Evolutionary conservation across 805 yeast genomes (phyloP), one percentile per base, ranked within the genome.

Genomic region (Ogataea pignaliae): DNA sequence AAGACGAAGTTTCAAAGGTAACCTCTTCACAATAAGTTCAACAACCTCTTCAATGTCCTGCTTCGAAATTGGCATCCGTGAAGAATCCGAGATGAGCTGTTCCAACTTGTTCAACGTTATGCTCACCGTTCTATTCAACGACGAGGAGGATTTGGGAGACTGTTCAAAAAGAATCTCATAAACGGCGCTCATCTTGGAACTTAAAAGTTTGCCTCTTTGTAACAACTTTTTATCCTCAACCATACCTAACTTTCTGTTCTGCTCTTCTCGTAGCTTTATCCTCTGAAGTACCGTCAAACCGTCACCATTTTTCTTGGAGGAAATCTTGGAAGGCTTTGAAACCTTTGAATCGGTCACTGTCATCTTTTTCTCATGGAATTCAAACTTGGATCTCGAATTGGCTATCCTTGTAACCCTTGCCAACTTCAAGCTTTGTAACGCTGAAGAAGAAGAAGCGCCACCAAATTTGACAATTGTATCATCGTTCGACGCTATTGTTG

Each of bases 341-440:
- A n/a, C n/a, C n/a, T n/a, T n/a, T 13, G 39, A n/a, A 4, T 7
- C 14, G 3, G 12, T 30, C n/a, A 29, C 17, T 1, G 45, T 46
- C 3, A 10, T 13, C 16, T 55, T 46, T 37, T 55, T 57, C 33
- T 61, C 67, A 36, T 60, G 61, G 46, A 69, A 73, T 34, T 54
- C 56, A 54, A 68, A 73, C 39, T 64, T 68, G 1, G 65, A 52
- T 11, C 66, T 46, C 29, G 63, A 63, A 47, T 73, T 74, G 42
- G 60, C 58, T 16, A 52, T 42, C 28, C 53, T 54, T 29, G 38
- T 29, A 16, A 47, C n/a, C 3, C 41, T 37, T n/a, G n/a, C n/a
- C n/a, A n/a, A n/a, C n/a, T n/a, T n/a, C n/a, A n/a, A n/a, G n/a
- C n/a, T n/a, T n/a, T n/a, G n/a, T n/a, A n/a, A n/a, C n/a, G n/a